Percentiles rank a stretch among this genome's conserved stretches.
Evolutionary conservation across 2,329 filamentous ascomycete genomes (phyloP).

Genomic region (Graphiopsis chlorocephala): DNA sequence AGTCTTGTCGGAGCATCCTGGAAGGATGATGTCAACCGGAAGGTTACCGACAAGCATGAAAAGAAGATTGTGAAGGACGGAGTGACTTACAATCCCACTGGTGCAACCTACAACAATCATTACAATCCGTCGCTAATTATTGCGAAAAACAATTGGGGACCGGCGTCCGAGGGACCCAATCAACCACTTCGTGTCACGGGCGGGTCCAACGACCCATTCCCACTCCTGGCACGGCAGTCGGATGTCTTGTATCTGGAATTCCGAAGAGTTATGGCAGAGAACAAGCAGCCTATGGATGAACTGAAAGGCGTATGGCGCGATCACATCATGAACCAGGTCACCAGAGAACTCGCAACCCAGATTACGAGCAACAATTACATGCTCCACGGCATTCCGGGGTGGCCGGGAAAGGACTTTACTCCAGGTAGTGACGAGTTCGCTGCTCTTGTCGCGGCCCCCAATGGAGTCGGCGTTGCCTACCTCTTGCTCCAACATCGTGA

Average conservation of each 20-base stretch:
- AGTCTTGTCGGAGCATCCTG: not conserved
- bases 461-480: slow-evolving; percentile 17
- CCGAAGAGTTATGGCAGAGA: slow-evolving; percentile 11
- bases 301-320: slow-evolving; percentile 2
- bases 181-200: slow-evolving; percentile 12
- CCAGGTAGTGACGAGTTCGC: slow-evolving; percentile 11
- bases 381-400: not conserved
- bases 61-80: not conserved
- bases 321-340: not conserved
- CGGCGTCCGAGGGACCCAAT: not conserved
- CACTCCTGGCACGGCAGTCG: slow-evolving; percentile 14
- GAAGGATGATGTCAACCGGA: not conserved
- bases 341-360: not conserved
- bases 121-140: slow-evolving; percentile 4
- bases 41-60: not conserved
- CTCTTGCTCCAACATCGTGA: slow-evolving; percentile 19
- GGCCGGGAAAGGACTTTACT: slow-evolving; percentile 3
- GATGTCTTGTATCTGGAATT: slow-evolving; percentile 21
- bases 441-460: slow-evolving; percentile 18
- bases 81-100: not conserved
- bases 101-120: not conserved
- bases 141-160: slow-evolving; percentile 4
- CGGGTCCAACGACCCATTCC: slow-evolving; percentile 9
- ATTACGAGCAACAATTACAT: not conserved
- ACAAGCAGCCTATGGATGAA: not conserved